phyloP scores from a whole-genome alignment of 371 early-diverging fungal genomes.

The Mucor ambiguus region DNA sequence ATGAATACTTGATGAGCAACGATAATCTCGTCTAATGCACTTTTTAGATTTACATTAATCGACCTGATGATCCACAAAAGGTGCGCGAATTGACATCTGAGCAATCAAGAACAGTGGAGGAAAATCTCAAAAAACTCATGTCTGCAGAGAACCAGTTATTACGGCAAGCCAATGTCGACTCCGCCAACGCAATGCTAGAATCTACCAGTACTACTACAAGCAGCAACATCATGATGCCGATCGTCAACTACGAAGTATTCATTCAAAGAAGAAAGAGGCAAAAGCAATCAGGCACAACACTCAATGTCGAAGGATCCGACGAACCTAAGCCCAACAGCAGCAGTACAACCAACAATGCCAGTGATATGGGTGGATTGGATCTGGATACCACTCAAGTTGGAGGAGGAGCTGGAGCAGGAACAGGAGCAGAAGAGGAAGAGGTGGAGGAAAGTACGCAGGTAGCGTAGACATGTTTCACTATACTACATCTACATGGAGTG shows the following conservation, averaged over 20 bases:
- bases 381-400: background rate
- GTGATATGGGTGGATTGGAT: constrained; percentile 2
- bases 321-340: constrained; percentile 12
- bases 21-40: background rate
- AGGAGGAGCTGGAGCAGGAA: background rate
- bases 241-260: constrained; percentile 58
- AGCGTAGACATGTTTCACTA: background rate
- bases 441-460: background rate
- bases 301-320: constrained; percentile 26
- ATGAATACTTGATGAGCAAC: background rate
- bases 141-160: constrained; percentile 56
- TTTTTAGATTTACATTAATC: constrained; percentile 55
- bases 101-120: constrained; percentile 66
- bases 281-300: constrained; percentile 32
- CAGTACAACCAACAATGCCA: constrained; percentile 3
- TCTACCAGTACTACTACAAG: background rate
- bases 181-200: constrained; percentile 4
- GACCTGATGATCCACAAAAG: constrained; percentile 63
- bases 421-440: background rate
- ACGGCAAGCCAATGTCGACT: constrained; percentile 25
- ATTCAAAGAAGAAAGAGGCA: constrained; percentile 47
- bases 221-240: constrained; percentile 38
- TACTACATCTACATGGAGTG: background rate
- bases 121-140: constrained; percentile 62
- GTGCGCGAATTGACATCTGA: constrained; percentile 64